Evolutionary conservation across 257 asterid genomes (phyloP).

Genomic region (Nicotiana paniculata): DNA sequence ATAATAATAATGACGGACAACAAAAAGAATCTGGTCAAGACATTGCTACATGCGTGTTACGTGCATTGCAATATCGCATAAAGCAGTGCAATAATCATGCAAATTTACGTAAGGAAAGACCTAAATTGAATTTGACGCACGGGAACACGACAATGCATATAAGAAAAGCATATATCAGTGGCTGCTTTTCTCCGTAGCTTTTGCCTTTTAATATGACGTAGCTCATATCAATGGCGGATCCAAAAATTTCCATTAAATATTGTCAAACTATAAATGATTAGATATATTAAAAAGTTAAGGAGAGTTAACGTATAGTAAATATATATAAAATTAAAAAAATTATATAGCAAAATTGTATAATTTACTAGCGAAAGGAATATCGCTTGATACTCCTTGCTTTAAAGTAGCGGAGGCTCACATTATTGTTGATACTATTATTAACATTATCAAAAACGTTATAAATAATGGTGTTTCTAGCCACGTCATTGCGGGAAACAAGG

Average conservation of each 20-base stretch:
- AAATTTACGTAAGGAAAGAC: neutral
- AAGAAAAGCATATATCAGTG: neutral
- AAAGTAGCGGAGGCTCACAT: no score
- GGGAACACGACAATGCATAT: neutral
- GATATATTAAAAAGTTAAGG: no score
- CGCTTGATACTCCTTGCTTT: no score
- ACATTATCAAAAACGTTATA: neutral
- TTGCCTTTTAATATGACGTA: neutral
- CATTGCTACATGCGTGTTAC: neutral
- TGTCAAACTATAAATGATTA: no score
- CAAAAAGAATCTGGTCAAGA: neutral
- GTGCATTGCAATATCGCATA: conserved; percentile 1
- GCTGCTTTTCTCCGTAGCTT: neutral
- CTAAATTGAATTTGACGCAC: neutral
- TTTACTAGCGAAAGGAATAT: no score
- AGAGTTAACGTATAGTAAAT: no score
- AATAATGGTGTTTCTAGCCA: neutral
- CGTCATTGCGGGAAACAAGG: no score
- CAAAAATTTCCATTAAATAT: no score
- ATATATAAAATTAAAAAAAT: no score
- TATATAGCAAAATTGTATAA: no score
- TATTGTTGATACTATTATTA: neutral
- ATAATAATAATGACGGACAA: neutral
- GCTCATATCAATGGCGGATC: neutral
- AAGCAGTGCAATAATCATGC: neutral